Conservation (phyloP, 257 asterid genomes). For the Euphrasia confusa region DNA sequence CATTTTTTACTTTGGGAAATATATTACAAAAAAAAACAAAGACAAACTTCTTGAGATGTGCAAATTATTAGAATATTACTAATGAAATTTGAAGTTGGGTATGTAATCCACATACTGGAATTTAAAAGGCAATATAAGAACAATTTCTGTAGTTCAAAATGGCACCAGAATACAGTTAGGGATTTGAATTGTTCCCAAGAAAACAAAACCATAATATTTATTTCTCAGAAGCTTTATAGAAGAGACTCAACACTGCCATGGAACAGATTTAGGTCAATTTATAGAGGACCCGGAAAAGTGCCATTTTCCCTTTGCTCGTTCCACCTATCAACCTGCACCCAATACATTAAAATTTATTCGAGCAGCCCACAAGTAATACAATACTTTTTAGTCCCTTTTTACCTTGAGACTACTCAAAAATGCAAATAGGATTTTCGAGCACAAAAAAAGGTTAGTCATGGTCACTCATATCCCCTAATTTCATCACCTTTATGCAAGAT, state of each 20-base stretch:
- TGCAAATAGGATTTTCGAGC: not conserved
- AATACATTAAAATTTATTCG: not conserved
- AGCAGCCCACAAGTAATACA: not conserved
- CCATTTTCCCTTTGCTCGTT: slow-evolving; percentile 98
- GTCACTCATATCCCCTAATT: not conserved
- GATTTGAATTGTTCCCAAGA: slow-evolving; percentile 28
- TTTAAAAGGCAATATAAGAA: too few species aligned
- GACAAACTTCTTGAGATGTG: too few species aligned
- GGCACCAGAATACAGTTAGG: slow-evolving; percentile 28
- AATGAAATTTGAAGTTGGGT: too few species aligned
- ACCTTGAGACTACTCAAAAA: not conserved
- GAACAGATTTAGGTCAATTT: slow-evolving; percentile 21
- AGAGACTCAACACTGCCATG: slow-evolving; percentile 30
- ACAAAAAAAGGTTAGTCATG: too few species aligned
- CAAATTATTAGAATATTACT: too few species aligned
- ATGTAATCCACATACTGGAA: too few species aligned
- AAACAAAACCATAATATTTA: slow-evolving; percentile 28
- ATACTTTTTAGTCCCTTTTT: not conserved
- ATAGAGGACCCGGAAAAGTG: slow-evolving; percentile 92
- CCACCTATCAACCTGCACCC: slow-evolving; percentile 84
- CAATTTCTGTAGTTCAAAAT: not conserved
- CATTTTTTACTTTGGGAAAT: too few species aligned
- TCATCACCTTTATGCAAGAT: not conserved
- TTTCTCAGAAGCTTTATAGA: slow-evolving; percentile 26
- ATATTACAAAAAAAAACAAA: too few species aligned